A percentile compares a stretch with the other conserved stretches of the same genome.
These are phyloP conservation scores for Neostapfia colusana DNA, from an alignment of 176 grass and related monocot genomes.

Conservation along the genomic window DNA sequence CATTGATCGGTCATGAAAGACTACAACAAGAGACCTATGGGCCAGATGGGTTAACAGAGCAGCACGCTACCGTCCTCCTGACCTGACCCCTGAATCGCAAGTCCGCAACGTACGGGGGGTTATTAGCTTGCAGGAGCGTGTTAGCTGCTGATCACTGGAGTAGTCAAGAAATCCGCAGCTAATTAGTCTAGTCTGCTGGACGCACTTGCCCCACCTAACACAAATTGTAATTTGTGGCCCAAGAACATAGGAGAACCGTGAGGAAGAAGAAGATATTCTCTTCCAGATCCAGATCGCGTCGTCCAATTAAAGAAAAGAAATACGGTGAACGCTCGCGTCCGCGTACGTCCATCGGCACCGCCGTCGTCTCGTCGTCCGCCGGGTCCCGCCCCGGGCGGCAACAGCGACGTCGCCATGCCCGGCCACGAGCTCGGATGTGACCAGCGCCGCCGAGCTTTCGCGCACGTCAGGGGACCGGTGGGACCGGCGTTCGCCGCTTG, in stretches of 20 bases:
- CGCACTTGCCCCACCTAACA: neutral
- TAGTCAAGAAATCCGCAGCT: neutral
- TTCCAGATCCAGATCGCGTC: neutral
- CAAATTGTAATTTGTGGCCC: neutral
- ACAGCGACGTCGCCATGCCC: constrained; percentile 31
- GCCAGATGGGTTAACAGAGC: neutral
- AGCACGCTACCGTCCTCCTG: neutral
- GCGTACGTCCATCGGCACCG: neutral
- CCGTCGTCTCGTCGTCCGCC: neutral
- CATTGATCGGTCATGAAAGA: neutral
- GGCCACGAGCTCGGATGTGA: constrained; percentile 25
- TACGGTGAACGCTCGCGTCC: neutral
- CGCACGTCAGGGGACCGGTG: constrained; percentile 6
- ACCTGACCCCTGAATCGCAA: neutral
- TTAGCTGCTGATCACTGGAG: neutral
- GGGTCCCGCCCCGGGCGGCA: constrained; percentile 5
- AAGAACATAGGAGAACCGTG: constrained; percentile 8
- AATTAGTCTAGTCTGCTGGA: neutral
- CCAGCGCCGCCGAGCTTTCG: constrained; percentile 34
- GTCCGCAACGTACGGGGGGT: too few species aligned
- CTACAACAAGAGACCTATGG: neutral
- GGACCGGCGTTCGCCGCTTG: neutral
- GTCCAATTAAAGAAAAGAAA: neutral
- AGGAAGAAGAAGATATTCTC: constrained; percentile 8
- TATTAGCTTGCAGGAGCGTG: neutral